A percentile compares a stretch with the other conserved stretches of the same genome.
phyloP scores from a whole-genome alignment of 2,329 filamentous ascomycete genomes.

The Hymenoscyphus scutula region DNA sequence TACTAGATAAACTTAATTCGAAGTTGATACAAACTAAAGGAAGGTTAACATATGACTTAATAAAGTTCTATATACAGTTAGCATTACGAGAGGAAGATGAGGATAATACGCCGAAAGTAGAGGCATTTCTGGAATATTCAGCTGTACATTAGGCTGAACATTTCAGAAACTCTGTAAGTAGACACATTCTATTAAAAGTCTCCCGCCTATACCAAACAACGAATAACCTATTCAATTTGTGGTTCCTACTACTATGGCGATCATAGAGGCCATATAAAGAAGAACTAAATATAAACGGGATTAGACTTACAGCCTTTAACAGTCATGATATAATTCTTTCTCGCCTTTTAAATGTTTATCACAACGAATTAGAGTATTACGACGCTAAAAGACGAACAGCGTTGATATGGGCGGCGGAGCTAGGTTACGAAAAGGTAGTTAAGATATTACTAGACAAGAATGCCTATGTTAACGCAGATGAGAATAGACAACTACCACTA shows the following conservation, averaged over 20 bases:
- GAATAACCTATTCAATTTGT: background rate
- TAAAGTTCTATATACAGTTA: background rate
- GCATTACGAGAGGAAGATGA: background rate
- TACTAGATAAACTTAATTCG: background rate
- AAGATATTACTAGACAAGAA: slow-evolving; percentile 5
- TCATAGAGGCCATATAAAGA: background rate
- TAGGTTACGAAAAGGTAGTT: background rate
- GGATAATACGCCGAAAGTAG: background rate
- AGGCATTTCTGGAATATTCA: background rate
- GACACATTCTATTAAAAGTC: too few relatives aligned
- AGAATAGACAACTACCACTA: background rate
- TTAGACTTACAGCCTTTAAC: background rate
- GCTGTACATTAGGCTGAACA: background rate
- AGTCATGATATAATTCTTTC: background rate
- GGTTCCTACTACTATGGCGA: background rate
- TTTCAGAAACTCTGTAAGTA: background rate
- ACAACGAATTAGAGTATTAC: background rate
- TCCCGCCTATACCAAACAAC: background rate
- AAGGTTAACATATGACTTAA: too few relatives aligned
- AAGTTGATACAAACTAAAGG: background rate
- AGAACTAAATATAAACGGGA: background rate
- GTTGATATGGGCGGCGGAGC: background rate
- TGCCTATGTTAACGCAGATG: background rate
- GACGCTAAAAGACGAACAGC: background rate
- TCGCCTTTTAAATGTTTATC: background rate